phyloP scores from a whole-genome alignment of 148 eudicot genomes.

The Vaccinium corymbosum region DNA sequence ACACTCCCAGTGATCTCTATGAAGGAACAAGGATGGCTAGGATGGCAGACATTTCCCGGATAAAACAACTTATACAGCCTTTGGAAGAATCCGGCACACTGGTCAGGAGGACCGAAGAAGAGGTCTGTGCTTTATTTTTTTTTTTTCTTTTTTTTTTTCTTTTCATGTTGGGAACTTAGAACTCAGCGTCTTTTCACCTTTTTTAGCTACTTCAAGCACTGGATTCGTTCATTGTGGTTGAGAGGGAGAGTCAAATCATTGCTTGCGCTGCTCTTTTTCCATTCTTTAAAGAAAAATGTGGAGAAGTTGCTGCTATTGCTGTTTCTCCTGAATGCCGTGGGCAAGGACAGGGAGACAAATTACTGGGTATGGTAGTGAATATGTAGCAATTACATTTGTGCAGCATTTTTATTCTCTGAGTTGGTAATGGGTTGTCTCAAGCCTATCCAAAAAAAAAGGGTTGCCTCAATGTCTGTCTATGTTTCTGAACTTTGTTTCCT shows the following conservation, averaged over 20 bases:
- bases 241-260: conserved; percentile 94
- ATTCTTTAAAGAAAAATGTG: conserved; percentile 76
- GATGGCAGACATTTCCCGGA: conserved; percentile 57
- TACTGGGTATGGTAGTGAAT: conserved; percentile 53
- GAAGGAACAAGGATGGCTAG: conserved; percentile 93
- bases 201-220: conserved; percentile 60
- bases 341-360: conserved; percentile 95
- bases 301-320: conserved; percentile 94
- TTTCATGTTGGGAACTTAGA: neutral
- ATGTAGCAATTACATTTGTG: neutral
- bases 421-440: neutral
- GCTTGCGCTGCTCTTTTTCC: conserved; percentile 95
- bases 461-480: neutral
- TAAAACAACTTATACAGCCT: conserved; percentile 69
- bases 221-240: conserved; percentile 74
- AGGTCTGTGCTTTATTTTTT: conserved; percentile 40
- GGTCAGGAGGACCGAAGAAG: conserved; percentile 76
- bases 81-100: conserved; percentile 85
- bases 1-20: conserved; percentile 68
- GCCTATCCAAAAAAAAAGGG: neutral
- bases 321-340: conserved; percentile 97
- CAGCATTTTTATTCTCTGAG: neutral
- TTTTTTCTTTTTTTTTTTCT: neutral
- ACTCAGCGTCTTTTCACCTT: conserved; percentile 16
- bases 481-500: neutral